These are phyloP conservation scores for Lasiodiplodia gonubiensis DNA, from an alignment of 2,329 filamentous ascomycete species.

Conservation along the genomic window DNA sequence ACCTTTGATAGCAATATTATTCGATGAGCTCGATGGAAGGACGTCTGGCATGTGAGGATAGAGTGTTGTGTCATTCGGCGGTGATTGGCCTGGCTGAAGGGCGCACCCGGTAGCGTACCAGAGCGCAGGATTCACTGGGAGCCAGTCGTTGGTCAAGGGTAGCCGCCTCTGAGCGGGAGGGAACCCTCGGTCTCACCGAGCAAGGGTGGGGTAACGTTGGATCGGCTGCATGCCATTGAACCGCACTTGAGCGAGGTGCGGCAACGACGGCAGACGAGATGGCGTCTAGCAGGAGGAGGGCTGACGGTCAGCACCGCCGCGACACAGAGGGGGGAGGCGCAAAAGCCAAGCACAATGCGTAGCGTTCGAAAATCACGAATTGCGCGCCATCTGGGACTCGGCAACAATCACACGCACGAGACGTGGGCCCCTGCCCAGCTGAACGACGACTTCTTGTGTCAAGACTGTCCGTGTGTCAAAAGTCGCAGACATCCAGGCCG, in stretches of 20 bases:
- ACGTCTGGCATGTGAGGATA: neutral
- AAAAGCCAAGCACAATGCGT: neutral
- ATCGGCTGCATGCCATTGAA: conserved; percentile 12
- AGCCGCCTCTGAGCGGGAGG: neutral
- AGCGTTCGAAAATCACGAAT: neutral
- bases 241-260: neutral
- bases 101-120: conserved; percentile 5
- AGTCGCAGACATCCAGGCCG: neutral
- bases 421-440: neutral
- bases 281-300: neutral
- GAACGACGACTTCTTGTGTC: neutral
- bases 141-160: conserved; percentile 9
- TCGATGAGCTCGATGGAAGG: neutral
- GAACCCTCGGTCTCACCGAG: neutral
- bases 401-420: neutral
- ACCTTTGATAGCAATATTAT: conserved; percentile 22
- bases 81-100: neutral
- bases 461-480: neutral
- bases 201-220: conserved; percentile 1
- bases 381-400: neutral
- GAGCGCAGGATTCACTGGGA: neutral
- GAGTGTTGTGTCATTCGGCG: neutral
- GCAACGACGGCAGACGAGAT: neutral
- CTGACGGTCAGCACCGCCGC: neutral
- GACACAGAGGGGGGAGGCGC: neutral